These are phyloP conservation scores for Fagopyrum esculentum DNA, from an alignment of 148 eudicot genomes.

Conservation along the genomic window DNA sequence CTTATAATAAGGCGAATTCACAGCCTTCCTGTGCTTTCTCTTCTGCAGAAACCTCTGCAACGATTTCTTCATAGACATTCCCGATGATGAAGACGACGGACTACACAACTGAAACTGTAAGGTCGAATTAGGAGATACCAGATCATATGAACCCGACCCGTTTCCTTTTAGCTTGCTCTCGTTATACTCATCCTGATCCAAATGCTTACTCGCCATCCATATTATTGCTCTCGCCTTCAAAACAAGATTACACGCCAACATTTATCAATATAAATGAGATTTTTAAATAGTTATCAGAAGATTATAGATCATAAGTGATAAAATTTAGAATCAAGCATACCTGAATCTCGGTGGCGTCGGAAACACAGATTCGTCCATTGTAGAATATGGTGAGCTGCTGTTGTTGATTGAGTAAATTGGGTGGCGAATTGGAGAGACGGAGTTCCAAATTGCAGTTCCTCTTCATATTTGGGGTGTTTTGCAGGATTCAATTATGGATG, in stretches of 20 bases:
- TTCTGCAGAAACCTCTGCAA: conserved; percentile 42
- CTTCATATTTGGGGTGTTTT: neutral
- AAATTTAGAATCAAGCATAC: conserved; percentile 16
- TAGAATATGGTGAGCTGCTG: conserved; percentile 40
- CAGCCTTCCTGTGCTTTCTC: conserved; percentile 30
- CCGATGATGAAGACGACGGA: neutral
- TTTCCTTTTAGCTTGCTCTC: neutral
- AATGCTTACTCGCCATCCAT: conserved; percentile 33
- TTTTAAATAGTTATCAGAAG: neutral
- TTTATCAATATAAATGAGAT: neutral
- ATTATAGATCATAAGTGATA: neutral
- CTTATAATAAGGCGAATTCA: conserved; percentile 29
- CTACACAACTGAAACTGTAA: too few relatives aligned
- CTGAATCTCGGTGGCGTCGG: conserved; percentile 44
- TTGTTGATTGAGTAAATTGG: neutral
- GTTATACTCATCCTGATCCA: conserved; percentile 3
- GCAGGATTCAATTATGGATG: neutral
- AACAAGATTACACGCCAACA: neutral
- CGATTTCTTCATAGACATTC: conserved; percentile 40
- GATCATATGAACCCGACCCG: neutral
- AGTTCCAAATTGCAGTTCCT: conserved; percentile 11
- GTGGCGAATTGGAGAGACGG: conserved; percentile 9
- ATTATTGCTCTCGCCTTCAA: conserved; percentile 48
- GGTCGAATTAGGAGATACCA: neutral
- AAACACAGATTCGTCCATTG: conserved; percentile 30